Base-by-base conservation (phyloP, 768 basidiomycete genomes). In the Kwoniella botswanensis region DNA sequence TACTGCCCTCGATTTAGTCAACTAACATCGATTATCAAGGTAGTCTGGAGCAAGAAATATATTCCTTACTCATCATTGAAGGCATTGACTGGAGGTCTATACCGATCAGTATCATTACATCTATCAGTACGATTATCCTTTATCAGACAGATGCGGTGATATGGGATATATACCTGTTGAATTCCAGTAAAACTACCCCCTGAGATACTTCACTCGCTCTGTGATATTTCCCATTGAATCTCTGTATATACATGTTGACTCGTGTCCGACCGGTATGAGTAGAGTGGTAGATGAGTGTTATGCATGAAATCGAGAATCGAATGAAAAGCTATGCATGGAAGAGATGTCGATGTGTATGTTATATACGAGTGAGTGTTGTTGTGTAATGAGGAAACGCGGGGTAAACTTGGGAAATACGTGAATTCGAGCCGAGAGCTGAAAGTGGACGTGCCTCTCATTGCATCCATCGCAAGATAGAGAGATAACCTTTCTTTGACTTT, bases 1-100 rank as follows among this genome's bases (percentile, higher is more conserved):
- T 89, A 52, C 92, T 93, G 68, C 43, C 59, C 62, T 50, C 56
- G 18, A 3, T 21, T 35, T 55, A 63, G 54, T 65, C 41, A 43
- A 21, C 43, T 18, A 35, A 26, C 10, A 26, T 52, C 56, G 26
- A 17, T 56, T 9, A 13, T 43, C 22, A 58, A 35, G 35, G 35
- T 35, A 7, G 4, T 35, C 35, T 44, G 6, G 61, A 53, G 29
- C 17, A 29, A 42, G 5, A 9, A 12, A 29, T 41, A 43, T 1
- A 35, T 10, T 10, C 67, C 81, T 73, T 44, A 74, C 81, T 74
- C 75, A 67, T 83, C 82, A 63, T 82, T 56, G 68, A 83, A 83
- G 2, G 79, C 81, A 62, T 83, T 83, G 56, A 83, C 79, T 1
- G 82, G 82, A n/a, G 78, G 53, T 68, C 82, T 82, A 22, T 46